Evolutionary conservation across 305 asterid genomes (phyloP).

Genomic region (Rubia tinctorum): DNA sequence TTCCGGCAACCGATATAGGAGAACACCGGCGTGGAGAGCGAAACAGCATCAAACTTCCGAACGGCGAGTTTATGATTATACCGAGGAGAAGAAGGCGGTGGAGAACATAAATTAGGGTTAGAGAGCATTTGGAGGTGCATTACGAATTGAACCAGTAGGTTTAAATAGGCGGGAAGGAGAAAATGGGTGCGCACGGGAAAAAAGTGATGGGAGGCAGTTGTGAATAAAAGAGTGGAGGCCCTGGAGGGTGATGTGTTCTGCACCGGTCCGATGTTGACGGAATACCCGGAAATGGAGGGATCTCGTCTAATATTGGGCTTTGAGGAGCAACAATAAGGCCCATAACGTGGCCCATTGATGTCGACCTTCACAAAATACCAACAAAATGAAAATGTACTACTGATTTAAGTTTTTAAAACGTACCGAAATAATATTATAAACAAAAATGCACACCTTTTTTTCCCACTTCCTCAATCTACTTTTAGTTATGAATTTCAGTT

Average conservation of each 20-base stretch:
- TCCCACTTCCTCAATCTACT: too few species aligned
- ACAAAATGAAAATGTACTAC: too few species aligned
- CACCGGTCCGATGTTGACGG: neutral
- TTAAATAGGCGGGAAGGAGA: slow-evolving; percentile 35
- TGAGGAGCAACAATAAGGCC: neutral
- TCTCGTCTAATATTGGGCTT: neutral
- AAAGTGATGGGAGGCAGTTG: neutral
- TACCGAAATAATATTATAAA: too few species aligned
- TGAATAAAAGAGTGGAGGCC: neutral
- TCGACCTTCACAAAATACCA: too few species aligned
- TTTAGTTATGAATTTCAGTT: too few species aligned
- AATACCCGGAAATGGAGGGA: neutral
- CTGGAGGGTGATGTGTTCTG: neutral
- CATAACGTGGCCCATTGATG: neutral
- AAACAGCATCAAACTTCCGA: neutral
- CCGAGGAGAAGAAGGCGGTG: slow-evolving; percentile 16
- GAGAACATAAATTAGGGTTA: slow-evolving; percentile 40
- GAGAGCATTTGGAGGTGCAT: slow-evolving; percentile 51
- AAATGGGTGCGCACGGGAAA: slow-evolving; percentile 12
- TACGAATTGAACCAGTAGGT: neutral
- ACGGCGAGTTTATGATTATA: neutral
- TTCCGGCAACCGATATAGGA: slow-evolving; percentile 21
- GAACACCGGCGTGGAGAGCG: slow-evolving; percentile 13
- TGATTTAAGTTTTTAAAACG: too few species aligned
- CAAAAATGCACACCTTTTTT: too few species aligned